Percentiles rank a stretch among this genome's conserved stretches.
These are phyloP conservation scores for Apophysomyces sp. DNA, from an alignment of 371 early-diverging fungal genomes.

Conservation along the genomic window DNA sequence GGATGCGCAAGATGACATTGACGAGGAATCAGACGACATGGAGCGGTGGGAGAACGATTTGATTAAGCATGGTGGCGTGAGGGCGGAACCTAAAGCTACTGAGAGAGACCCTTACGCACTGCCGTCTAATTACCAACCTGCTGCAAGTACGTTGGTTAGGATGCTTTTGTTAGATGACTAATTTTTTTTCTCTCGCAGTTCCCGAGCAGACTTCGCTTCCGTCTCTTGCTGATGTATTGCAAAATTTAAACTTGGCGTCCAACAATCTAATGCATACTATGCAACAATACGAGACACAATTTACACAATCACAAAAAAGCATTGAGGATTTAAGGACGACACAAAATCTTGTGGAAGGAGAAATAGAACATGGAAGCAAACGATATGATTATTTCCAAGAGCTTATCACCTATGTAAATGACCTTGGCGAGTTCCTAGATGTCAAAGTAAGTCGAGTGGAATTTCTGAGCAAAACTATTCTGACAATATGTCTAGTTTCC, in stretches of 20 bases:
- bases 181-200: constrained; percentile 36
- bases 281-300: constrained; percentile 44
- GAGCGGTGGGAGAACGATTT: constrained; percentile 69
- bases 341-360: constrained; percentile 39
- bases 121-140: constrained; percentile 34
- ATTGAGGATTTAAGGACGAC: constrained; percentile 32
- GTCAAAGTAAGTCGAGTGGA: constrained; percentile 46
- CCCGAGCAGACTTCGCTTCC: constrained; percentile 54
- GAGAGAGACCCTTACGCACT: constrained; percentile 19
- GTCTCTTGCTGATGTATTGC: constrained; percentile 44
- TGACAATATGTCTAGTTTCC: constrained; percentile 44
- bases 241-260: constrained; percentile 33
- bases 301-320: constrained; percentile 46
- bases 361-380: constrained; percentile 46
- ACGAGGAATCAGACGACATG: constrained; percentile 57
- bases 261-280: constrained; percentile 31
- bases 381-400: constrained; percentile 72
- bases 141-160: constrained; percentile 26
- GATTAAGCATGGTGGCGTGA: constrained; percentile 62
- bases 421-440: constrained; percentile 71
- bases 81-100: constrained; percentile 18
- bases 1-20: constrained; percentile 53
- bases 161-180: background rate
- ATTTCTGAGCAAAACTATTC: background rate
- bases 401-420: constrained; percentile 56